Percentiles rank a stretch among this genome's conserved stretches.
Conservation (phyloP, 2,329 filamentous ascomycete genomes). For the Fusarium compactum region DNA sequence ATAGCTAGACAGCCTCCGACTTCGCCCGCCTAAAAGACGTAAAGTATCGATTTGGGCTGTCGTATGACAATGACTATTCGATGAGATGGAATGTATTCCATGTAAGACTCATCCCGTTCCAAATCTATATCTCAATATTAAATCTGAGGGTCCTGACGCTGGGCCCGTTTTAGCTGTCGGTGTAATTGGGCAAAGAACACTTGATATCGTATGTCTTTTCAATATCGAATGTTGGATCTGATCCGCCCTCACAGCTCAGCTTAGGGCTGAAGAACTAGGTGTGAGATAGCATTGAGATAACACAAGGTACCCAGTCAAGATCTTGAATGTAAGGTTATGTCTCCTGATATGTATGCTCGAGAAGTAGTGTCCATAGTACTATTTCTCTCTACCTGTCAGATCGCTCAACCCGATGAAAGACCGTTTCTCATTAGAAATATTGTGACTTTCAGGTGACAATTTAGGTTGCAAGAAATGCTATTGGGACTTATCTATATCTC, state of each 20-base stretch:
- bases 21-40: constrained; percentile 39
- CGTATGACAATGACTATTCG: constrained; percentile 34
- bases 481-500: background rate
- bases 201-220: constrained; percentile 31
- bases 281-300: background rate
- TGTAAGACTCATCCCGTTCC: constrained; percentile 25
- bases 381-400: background rate
- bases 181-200: constrained; percentile 31
- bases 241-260: background rate
- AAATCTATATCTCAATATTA: constrained; percentile 22
- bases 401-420: background rate
- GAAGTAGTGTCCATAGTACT: background rate
- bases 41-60: constrained; percentile 39
- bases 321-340: constrained; percentile 9
- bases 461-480: background rate
- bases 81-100: constrained; percentile 3
- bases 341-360: background rate
- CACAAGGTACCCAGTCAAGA: background rate
- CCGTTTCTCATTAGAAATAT: background rate
- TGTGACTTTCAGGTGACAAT: background rate
- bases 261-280: background rate
- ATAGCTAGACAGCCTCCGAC: constrained; percentile 31
- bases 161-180: constrained; percentile 25
- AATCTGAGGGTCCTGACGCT: constrained; percentile 20
- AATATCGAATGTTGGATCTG: constrained; percentile 24